Evolutionary conservation across 306 rosid species (phyloP).

Genomic region (Carpinus fangiana): DNA sequence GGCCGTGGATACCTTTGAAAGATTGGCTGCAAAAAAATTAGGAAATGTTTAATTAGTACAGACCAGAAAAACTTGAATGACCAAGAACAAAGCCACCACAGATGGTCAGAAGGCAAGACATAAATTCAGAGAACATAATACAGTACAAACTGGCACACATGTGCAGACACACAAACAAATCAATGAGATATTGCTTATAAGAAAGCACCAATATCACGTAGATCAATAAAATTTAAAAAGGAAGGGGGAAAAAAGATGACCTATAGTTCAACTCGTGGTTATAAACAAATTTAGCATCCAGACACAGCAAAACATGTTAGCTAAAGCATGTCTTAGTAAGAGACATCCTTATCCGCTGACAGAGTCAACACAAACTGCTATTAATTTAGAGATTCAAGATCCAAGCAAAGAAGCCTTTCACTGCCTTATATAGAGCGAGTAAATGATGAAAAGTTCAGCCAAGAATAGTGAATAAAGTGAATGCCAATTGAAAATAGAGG

Average conservation of each 20-base stretch:
- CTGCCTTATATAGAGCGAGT: conserved; percentile 10
- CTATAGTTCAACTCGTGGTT: not conserved
- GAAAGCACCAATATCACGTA: conserved; percentile 21
- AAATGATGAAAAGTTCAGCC: not conserved
- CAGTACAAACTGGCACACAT: not conserved
- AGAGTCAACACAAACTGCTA: conserved; percentile 20
- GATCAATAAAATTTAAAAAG: conserved; percentile 1
- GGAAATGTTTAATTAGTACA: conserved; percentile 43
- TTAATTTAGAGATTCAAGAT: conserved; percentile 11
- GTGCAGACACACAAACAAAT: conserved; percentile 8
- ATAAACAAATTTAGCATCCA: conserved; percentile 18
- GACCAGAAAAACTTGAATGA: conserved; percentile 26
- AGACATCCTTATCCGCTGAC: conserved; percentile 25
- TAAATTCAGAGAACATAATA: conserved; percentile 16
- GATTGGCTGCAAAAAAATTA: conserved; percentile 77
- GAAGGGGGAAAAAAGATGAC: not conserved
- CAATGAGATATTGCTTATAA: conserved; percentile 17
- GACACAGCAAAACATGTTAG: conserved; percentile 10
- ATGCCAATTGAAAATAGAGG: not conserved
- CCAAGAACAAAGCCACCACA: conserved; percentile 24
- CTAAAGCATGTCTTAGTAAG: conserved; percentile 7
- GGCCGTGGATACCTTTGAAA: conserved; percentile 99
- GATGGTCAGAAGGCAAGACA: conserved; percentile 29
- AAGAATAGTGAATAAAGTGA: not conserved
- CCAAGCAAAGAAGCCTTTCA: conserved; percentile 16